Conservation (phyloP, 2,329 filamentous ascomycete species). For the Ophiostoma populinum region DNA sequence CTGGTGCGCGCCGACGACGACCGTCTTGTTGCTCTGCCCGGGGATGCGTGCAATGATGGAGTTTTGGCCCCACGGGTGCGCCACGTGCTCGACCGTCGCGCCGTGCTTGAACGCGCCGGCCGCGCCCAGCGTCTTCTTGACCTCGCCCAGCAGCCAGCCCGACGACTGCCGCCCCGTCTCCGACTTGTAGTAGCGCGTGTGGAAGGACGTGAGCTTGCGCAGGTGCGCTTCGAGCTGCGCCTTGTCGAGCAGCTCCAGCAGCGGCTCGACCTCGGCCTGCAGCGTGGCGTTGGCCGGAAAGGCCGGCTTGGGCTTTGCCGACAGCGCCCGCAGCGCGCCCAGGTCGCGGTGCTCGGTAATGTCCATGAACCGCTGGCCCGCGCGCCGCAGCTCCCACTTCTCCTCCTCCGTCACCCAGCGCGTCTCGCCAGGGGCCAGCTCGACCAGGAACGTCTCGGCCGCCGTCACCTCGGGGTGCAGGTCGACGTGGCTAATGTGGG, state of each 20-base stretch:
- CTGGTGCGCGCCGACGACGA: slow-evolving; percentile 82
- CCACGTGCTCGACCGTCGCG: slow-evolving; percentile 56
- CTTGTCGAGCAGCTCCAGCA: slow-evolving; percentile 56
- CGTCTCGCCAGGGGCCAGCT: slow-evolving; percentile 68
- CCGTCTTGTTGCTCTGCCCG: slow-evolving; percentile 65
- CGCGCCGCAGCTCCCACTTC: slow-evolving; percentile 80
- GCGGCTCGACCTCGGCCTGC: slow-evolving; percentile 46
- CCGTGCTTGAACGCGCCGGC: slow-evolving; percentile 50
- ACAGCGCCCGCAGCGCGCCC: slow-evolving; percentile 27
- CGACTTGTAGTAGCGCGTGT: slow-evolving; percentile 66
- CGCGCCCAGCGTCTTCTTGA: slow-evolving; percentile 52
- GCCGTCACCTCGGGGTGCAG: slow-evolving; percentile 24
- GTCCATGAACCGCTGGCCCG: slow-evolving; percentile 83
- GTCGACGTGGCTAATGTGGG: slow-evolving; percentile 33
- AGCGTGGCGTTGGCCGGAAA: slow-evolving; percentile 24
- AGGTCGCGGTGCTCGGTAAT: slow-evolving; percentile 61
- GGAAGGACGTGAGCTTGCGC: slow-evolving; percentile 60
- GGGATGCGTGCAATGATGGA: slow-evolving; percentile 86
- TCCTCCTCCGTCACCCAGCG: slow-evolving; percentile 84
- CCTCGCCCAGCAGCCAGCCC: slow-evolving; percentile 65
- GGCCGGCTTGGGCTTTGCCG: slow-evolving; percentile 50
- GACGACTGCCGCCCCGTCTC: slow-evolving; percentile 68
- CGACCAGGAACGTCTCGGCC: slow-evolving; percentile 53
- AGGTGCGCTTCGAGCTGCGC: slow-evolving; percentile 61
- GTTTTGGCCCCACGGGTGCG: slow-evolving; percentile 75